A percentile compares a stretch with the other conserved stretches of the same genome.
phyloP scores from a whole-genome alignment of 768 basidiomycete genomes.

The Daedaleopsis nitida region DNA sequence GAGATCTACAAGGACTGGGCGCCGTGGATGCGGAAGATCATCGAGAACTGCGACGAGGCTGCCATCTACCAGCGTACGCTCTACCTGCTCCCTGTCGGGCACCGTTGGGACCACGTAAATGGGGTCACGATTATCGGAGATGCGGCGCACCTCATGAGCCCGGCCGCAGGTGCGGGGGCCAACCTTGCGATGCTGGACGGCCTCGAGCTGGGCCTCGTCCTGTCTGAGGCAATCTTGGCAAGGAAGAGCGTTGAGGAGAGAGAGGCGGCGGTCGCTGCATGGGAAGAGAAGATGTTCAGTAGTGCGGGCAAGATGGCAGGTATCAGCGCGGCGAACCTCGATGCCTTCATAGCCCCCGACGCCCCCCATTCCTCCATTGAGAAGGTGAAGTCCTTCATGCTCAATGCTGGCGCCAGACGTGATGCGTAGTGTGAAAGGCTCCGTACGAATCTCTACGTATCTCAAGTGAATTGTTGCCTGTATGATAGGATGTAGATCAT shows the following conservation, averaged over 20 bases:
- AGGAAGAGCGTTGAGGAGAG: constrained; percentile 4
- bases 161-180: constrained; percentile 39
- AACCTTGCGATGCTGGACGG: constrained; percentile 38
- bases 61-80: constrained; percentile 17
- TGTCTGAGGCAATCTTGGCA: neutral
- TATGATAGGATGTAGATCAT: too few relatives aligned
- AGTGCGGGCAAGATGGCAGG: neutral
- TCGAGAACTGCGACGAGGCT: constrained; percentile 6
- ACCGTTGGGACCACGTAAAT: constrained; percentile 14
- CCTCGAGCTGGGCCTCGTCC: constrained; percentile 14
- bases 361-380: too few relatives aligned
- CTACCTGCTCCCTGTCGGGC: constrained; percentile 14
- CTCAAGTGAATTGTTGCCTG: too few relatives aligned
- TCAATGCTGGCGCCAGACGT: too few relatives aligned
- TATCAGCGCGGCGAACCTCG: neutral
- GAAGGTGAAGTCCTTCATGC: too few relatives aligned
- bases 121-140: constrained; percentile 24
- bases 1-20: constrained; percentile 9
- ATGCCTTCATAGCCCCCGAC: too few relatives aligned
- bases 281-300: neutral
- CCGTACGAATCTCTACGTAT: too few relatives aligned
- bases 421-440: too few relatives aligned
- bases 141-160: constrained; percentile 40
- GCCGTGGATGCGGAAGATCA: constrained; percentile 13
- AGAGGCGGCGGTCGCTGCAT: neutral